Base-by-base conservation (phyloP, 2,329 filamentous ascomycete genomes). In the Lasiodiplodia sp. region DNA sequence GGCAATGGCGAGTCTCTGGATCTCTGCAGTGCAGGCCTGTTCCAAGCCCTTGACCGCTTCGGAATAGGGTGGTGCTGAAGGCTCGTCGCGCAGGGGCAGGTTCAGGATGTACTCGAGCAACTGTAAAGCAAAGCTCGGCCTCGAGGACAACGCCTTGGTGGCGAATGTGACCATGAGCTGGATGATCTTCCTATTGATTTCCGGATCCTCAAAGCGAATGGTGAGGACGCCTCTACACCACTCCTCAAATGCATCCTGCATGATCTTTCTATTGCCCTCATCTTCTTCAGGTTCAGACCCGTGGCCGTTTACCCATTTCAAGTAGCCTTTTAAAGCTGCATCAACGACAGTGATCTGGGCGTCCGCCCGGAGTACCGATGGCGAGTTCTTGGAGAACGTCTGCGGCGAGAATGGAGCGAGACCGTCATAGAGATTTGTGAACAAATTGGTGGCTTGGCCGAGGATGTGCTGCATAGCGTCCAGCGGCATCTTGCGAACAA, bases 41-140 rank as follows among this genome's bases (percentile, higher is more conserved):
- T 97, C 94, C 18, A 99, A 85, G 69, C 96, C 93, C 76, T 94
- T 96, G 44, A 97, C 92, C 1, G 94, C 91, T 71, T 98, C 96
- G 16, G 92, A 94, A 78, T 94, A 97, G 3, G 88, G 83, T 51
- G 87, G 86, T 73, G 91, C 88, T 55, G 91, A 88, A 2, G 91
- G 89, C 67, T 92, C 87, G 53, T 92, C 88, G 3, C 87, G 84
- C n/a, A 93, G 89, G 81, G 91, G 91, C 40, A 92, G 94, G 75
- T 95, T 89, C 47, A 99, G 86, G 71, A 97, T 94, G 78, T 97
- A 92, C 77, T 97, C 93, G 3, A 98, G 86, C 25, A 97, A 92
- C 76, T 92, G 94, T 23, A 97, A 85, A 79, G 97, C 96, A 78
- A 97, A 95, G 44, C 85, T 86, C 6, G 91, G 87, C 67, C 93